phyloP scores from a whole-genome alignment of 345 rosid genomes.

The Fremontodendron californicum region DNA sequence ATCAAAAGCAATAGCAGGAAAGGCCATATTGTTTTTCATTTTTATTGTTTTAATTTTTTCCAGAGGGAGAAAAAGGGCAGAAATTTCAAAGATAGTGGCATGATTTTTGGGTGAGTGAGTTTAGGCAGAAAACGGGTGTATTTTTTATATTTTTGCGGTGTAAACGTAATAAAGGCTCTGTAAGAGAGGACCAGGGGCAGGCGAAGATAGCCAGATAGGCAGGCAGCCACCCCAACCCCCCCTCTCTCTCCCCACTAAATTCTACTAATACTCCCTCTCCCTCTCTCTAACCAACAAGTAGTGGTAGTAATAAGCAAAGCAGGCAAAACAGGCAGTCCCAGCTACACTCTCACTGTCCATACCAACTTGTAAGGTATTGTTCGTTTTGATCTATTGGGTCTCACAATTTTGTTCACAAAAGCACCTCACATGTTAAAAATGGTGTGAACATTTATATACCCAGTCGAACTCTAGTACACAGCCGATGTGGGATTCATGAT shows the following conservation, averaged over 20 bases:
- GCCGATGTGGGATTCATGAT: no score
- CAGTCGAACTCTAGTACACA: no score
- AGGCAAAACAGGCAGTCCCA: no score
- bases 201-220: no score
- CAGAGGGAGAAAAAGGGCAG: constrained; percentile 21
- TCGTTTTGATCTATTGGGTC: no score
- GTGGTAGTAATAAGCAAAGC: no score
- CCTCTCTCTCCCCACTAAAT: not conserved
- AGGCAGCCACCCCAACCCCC: not conserved
- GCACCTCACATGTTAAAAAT: no score
- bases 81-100: constrained; percentile 29
- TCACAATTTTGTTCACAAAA: no score
- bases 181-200: not conserved
- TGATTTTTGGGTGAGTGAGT: constrained; percentile 41
- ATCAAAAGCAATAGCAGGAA: not conserved
- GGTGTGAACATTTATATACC: no score
- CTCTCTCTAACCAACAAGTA: no score
- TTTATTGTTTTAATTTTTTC: not conserved
- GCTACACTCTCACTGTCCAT: no score
- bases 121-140: constrained; percentile 26
- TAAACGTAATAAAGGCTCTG: not conserved
- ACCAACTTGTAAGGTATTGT: no score
- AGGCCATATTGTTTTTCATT: not conserved
- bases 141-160: not conserved
- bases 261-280: not conserved